Conservation (phyloP, 2,329 filamentous ascomycete genomes). For the Cryphonectria radicalis region DNA sequence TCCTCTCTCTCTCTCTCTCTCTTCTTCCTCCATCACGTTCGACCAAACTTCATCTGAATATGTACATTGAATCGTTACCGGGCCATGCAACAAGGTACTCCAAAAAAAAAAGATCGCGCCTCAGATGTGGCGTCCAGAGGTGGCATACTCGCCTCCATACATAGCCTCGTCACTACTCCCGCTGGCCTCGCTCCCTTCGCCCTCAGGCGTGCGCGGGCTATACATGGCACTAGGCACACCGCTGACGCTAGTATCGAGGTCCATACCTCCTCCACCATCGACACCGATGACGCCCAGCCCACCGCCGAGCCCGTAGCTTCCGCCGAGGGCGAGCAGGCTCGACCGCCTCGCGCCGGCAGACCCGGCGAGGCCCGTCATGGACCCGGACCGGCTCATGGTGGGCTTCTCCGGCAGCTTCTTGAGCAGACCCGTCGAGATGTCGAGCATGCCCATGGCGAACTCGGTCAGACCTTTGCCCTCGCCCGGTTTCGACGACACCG, state of each 20-base stretch:
- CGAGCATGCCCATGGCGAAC: conserved; percentile 79
- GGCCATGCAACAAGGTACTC: conserved; percentile 28
- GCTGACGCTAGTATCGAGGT: conserved; percentile 44
- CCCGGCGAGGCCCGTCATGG: conserved; percentile 54
- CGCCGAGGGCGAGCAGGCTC: conserved; percentile 44
- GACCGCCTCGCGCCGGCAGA: conserved; percentile 46
- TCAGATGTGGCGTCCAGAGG: conserved; percentile 1
- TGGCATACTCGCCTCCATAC: conserved; percentile 49
- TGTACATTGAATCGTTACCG: not conserved
- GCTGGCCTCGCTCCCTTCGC: conserved; percentile 40
- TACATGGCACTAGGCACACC: conserved; percentile 52
- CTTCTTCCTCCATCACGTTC: not conserved
- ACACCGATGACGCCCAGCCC: conserved; percentile 31
- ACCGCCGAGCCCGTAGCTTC: conserved; percentile 32
- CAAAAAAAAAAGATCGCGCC: not conserved
- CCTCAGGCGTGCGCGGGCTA: conserved; percentile 49
- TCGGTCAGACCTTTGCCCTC: conserved; percentile 62
- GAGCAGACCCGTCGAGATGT: conserved; percentile 70
- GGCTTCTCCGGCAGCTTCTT: conserved; percentile 75
- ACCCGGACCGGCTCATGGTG: conserved; percentile 60
- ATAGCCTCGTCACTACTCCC: conserved; percentile 62
- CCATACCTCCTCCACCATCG: conserved; percentile 36
- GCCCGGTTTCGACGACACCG: conserved; percentile 77
- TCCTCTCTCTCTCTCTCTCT: no score
- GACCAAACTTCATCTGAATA: not conserved